Evolutionary conservation across 768 basidiomycete species (phyloP).

Genomic region (Suillus variegatus): DNA sequence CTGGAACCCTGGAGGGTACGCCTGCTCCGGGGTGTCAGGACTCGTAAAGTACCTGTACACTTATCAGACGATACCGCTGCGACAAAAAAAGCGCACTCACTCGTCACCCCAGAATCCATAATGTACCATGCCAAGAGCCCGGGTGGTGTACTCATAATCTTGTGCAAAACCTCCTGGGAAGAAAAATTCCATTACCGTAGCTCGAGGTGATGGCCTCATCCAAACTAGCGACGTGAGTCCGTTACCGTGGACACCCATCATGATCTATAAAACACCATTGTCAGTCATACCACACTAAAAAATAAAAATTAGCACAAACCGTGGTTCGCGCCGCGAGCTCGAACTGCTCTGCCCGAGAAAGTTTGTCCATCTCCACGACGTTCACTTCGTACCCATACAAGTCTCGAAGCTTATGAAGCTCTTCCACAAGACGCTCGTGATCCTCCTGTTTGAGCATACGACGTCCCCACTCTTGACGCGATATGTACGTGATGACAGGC

Average conservation of each 20-base stretch:
- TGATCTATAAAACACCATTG: conserved; percentile 56
- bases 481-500: conserved; percentile 92
- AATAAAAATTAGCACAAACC: conserved; percentile 43
- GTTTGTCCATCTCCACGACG: conserved; percentile 80
- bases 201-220: conserved; percentile 84
- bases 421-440: conserved; percentile 78
- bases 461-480: conserved; percentile 85
- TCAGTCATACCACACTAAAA: background rate
- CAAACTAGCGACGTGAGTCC: conserved; percentile 86
- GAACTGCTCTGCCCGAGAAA: conserved; percentile 81
- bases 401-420: conserved; percentile 69
- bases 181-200: conserved; percentile 94
- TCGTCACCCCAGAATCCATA: conserved; percentile 82
- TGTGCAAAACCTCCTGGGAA: conserved; percentile 81
- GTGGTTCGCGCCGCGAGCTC: conserved; percentile 81
- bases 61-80: background rate
- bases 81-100: conserved; percentile 37
- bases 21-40: conserved; percentile 65
- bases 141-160: conserved; percentile 81
- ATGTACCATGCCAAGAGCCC: conserved; percentile 82
- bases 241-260: conserved; percentile 95
- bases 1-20: conserved; percentile 88
- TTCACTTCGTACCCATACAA: conserved; percentile 85
- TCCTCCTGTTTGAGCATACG: conserved; percentile 76
- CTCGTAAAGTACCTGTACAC: conserved; percentile 65